A percentile compares a stretch with the other conserved stretches of the same genome.
Conservation (phyloP, 495 filamentous ascomycete species). For the Hypoxylon trugodes region DNA sequence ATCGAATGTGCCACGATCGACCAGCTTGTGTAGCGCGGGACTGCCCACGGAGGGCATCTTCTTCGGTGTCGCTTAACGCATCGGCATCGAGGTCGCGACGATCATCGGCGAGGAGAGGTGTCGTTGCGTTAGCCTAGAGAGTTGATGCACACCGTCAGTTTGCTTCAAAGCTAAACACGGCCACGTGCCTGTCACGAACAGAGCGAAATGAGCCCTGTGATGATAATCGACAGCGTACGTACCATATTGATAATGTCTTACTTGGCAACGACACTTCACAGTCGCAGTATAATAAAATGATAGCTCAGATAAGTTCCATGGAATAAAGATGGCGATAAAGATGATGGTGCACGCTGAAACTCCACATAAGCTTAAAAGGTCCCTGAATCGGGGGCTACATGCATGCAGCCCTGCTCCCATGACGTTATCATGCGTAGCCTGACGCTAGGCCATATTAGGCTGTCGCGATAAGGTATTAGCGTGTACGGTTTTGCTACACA, state of each 20-base stretch:
- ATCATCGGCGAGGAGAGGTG: slow-evolving; percentile 40
- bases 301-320: neutral
- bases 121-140: slow-evolving; percentile 35
- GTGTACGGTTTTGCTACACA: neutral
- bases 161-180: neutral
- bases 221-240: neutral
- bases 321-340: neutral
- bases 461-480: neutral
- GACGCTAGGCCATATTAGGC: neutral
- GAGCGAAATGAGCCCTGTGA: neutral
- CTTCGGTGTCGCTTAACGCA: slow-evolving; percentile 22
- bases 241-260: slow-evolving; percentile 30
- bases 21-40: slow-evolving; percentile 30
- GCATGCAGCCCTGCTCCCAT: slow-evolving; percentile 27
- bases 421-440: slow-evolving; percentile 29
- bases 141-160: slow-evolving; percentile 16
- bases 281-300: neutral
- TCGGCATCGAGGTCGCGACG: slow-evolving; percentile 24
- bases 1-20: slow-evolving; percentile 36
- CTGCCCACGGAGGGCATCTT: slow-evolving; percentile 36
- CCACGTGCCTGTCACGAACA: neutral
- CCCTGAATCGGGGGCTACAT: slow-evolving; percentile 22
- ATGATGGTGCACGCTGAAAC: neutral
- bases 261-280: slow-evolving; percentile 5
- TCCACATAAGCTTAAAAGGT: neutral